A percentile compares a stretch with the other conserved stretches of the same genome.
Evolutionary conservation across 805 yeast species (phyloP).

Genomic region (Candida silvatica): DNA sequence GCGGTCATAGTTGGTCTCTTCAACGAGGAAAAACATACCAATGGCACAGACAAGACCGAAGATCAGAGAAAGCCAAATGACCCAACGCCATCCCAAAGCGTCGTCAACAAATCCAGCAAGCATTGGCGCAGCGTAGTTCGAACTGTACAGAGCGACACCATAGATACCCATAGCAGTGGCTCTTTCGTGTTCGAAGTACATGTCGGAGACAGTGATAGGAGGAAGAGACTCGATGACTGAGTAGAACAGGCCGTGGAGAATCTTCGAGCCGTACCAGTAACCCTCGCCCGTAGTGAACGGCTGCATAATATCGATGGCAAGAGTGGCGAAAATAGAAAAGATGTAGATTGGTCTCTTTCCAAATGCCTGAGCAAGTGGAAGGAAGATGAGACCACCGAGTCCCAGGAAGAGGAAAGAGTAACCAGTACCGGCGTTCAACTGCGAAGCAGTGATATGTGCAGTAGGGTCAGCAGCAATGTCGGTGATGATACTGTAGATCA

Average conservation of each 20-base stretch:
- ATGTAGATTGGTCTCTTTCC: conserved; percentile 30
- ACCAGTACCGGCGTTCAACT: conserved; percentile 31
- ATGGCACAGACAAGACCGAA: conserved; percentile 32
- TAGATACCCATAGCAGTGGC: conserved; percentile 40
- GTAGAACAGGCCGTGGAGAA: conserved; percentile 23
- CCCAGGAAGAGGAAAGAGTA: conserved; percentile 32
- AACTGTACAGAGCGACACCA: conserved; percentile 42
- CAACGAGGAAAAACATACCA: conserved; percentile 36
- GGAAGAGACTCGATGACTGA: conserved; percentile 38
- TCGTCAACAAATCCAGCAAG: conserved; percentile 49
- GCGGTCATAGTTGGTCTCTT: conserved; percentile 43
- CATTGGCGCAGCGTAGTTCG: conserved; percentile 50
- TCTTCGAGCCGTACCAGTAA: conserved; percentile 22
- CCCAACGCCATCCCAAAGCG: conserved; percentile 45
- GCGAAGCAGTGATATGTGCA: conserved; percentile 14
- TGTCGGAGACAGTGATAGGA: conserved; percentile 38
- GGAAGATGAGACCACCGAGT: conserved; percentile 27
- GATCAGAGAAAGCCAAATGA: conserved; percentile 39
- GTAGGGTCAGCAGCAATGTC: conserved; percentile 22
- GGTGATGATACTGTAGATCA: conserved; percentile 14
- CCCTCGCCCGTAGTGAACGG: conserved; percentile 24
- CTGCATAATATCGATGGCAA: conserved; percentile 10
- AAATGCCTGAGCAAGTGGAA: conserved; percentile 29
- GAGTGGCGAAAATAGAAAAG: conserved; percentile 21
- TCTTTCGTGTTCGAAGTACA: conserved; percentile 43